Evolutionary conservation across 2,329 filamentous ascomycete species (phyloP).

Genomic region (Furcasterigmium sp.): DNA sequence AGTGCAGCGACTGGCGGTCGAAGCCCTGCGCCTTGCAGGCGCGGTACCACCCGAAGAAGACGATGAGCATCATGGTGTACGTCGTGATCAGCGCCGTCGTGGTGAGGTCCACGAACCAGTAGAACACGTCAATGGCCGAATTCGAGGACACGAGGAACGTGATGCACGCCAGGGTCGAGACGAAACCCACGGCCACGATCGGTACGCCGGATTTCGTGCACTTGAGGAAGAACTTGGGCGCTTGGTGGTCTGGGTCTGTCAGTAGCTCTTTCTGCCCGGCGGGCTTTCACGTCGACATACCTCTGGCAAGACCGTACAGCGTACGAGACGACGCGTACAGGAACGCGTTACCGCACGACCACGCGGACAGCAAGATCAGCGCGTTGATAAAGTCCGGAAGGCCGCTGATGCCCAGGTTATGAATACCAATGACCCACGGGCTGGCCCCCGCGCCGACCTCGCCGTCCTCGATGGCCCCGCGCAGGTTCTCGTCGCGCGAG

Average conservation of each 20-base stretch:
- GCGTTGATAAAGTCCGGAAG: slow-evolving; percentile 57
- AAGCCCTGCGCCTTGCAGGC: slow-evolving; percentile 48
- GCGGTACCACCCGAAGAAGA: slow-evolving; percentile 42
- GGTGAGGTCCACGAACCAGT: slow-evolving; percentile 45
- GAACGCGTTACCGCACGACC: slow-evolving; percentile 44
- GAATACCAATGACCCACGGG: slow-evolving; percentile 48
- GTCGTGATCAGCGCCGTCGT: slow-evolving; percentile 56
- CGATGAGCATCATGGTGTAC: slow-evolving; percentile 41
- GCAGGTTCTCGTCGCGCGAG: slow-evolving; percentile 51
- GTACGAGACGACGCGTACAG: slow-evolving; percentile 46
- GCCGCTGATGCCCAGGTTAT: slow-evolving; percentile 43
- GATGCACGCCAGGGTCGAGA: slow-evolving; percentile 25
- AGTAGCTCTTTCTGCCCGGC: background rate
- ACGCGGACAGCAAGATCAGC: slow-evolving; percentile 18
- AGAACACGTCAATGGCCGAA: slow-evolving; percentile 27
- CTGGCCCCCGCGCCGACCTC: slow-evolving; percentile 46
- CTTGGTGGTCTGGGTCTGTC: slow-evolving; percentile 35
- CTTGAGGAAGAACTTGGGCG: slow-evolving; percentile 33
- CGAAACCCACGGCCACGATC: slow-evolving; percentile 23
- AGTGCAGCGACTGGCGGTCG: slow-evolving; percentile 42
- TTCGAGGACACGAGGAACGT: slow-evolving; percentile 32
- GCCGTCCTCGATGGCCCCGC: slow-evolving; percentile 45
- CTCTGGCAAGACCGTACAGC: slow-evolving; percentile 42
- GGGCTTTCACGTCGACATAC: slow-evolving; percentile 14
- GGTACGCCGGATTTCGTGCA: slow-evolving; percentile 42